Base-by-base conservation (phyloP, 1,139 yeast genomes). In the Scheffersomyces parashehatae region DNA sequence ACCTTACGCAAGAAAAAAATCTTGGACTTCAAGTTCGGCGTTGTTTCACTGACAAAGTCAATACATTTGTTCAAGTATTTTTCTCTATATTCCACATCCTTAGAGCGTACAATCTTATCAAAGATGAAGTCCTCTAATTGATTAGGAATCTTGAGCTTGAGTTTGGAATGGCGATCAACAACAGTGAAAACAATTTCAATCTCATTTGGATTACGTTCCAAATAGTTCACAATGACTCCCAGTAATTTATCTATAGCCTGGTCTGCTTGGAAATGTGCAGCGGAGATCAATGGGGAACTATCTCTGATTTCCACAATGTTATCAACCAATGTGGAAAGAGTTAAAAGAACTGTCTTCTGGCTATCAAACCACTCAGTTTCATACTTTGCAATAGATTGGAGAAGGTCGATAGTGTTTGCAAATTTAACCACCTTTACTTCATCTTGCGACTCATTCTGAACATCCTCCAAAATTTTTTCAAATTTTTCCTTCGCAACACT, bases 171-270 rank as follows among this genome's bases (percentile, higher is more conserved):
- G 30, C 74, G 71, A 46, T 81, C 79, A 37, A 85, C 65, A 31
- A 83, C 65, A 0, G 70, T 62, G 44, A 84, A 72, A 1, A 83
- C 67, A 29, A 70, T 45, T 30, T 68, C 73, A 11, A 54, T 42
- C 36, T 68, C 69, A 2, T 50, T 45, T 0, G 62, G 59, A 35
- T 67, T 62, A n/a, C 57, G 54, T 26, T 64, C 61, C 56, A 87
- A 65, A 53, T 65, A 82, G 1, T 59, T 53, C 3, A 85, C 78
- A 48, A 83, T 76, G 2, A 86, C 59, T 0, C 49, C 44, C 58
- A 87, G 95, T 34, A 88, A 71, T 40, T 77, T 83, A 20, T 75
- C 77, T 33, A 86, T 68, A 0, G 95, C 82, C 56, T 86, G 93
- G 41, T 80, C 86, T n/a, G 87, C 75, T 58, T 85, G 89, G 59